Evolutionary conservation across 2,329 filamentous ascomycete genomes (phyloP).

Genomic region (Aspergillus calidoustus): DNA sequence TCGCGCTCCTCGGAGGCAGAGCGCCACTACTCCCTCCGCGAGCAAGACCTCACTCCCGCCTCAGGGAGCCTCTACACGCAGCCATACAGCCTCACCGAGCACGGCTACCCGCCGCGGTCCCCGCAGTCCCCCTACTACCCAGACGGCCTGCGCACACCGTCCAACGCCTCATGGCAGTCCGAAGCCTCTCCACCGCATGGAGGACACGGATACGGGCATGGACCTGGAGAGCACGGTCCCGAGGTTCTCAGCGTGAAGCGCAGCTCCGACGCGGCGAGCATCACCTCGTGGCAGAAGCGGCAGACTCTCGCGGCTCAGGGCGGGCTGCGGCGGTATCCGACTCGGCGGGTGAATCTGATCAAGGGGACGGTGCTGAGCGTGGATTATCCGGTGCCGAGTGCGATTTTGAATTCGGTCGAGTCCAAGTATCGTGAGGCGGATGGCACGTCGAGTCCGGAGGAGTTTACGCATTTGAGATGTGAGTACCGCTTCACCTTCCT

Average conservation of each 20-base stretch:
- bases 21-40: neutral
- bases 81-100: neutral
- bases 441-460: slow-evolving; percentile 82
- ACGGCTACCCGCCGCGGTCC: neutral
- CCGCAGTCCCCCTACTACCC: neutral
- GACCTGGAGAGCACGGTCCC: neutral
- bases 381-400: slow-evolving; percentile 95
- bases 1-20: neutral
- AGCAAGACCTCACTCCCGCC: neutral
- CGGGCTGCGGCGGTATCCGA: slow-evolving; percentile 82
- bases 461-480: slow-evolving; percentile 97
- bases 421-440: slow-evolving; percentile 85
- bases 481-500: slow-evolving; percentile 33
- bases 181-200: neutral
- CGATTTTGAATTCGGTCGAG: slow-evolving; percentile 96
- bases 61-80: neutral
- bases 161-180: neutral
- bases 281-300: slow-evolving; percentile 58
- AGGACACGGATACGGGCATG: neutral
- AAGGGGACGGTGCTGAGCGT: slow-evolving; percentile 96
- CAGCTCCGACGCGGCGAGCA: neutral
- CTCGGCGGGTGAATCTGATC: slow-evolving; percentile 97
- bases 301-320: slow-evolving; percentile 49
- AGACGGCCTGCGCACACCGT: neutral
- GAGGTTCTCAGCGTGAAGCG: neutral